These are phyloP conservation scores for Macrotyloma uniflorum DNA, from an alignment of 306 rosid genomes.

Conservation along the genomic window DNA sequence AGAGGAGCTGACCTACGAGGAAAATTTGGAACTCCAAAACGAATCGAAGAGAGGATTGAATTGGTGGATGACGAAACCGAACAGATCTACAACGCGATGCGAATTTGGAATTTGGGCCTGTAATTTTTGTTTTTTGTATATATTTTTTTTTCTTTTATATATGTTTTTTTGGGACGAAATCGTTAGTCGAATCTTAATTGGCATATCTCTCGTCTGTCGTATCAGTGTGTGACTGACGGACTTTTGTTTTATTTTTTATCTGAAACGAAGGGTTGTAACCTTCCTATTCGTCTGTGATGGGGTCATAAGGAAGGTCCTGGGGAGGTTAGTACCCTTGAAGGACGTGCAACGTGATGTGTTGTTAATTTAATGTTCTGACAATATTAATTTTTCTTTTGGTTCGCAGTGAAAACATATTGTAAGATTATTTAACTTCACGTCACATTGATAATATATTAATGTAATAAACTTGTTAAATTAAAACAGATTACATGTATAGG, in stretches of 20 bases:
- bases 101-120: slow-evolving; percentile 30
- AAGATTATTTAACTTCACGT: background rate
- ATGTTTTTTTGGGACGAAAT: background rate
- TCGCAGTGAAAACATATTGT: background rate
- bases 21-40: background rate
- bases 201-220: background rate
- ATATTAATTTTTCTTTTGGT: background rate
- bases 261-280: background rate
- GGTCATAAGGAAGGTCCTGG: background rate
- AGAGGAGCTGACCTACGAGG: too few relatives aligned
- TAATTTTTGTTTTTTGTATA: background rate
- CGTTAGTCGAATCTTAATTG: background rate
- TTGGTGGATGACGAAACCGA: slow-evolving; percentile 29
- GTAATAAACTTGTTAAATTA: background rate
- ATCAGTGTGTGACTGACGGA: background rate
- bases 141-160: too few relatives aligned
- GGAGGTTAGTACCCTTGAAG: background rate
- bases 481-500: too few relatives aligned
- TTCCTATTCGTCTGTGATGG: background rate
- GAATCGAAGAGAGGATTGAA: slow-evolving; percentile 38
- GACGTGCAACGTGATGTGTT: background rate
- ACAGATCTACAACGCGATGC: slow-evolving; percentile 63
- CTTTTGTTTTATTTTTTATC: background rate
- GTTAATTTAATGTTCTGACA: too few relatives aligned
- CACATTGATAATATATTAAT: background rate